These are phyloP conservation scores for Xylaria sp. DNA, from an alignment of 2,329 filamentous ascomycete species.

Conservation along the genomic window DNA sequence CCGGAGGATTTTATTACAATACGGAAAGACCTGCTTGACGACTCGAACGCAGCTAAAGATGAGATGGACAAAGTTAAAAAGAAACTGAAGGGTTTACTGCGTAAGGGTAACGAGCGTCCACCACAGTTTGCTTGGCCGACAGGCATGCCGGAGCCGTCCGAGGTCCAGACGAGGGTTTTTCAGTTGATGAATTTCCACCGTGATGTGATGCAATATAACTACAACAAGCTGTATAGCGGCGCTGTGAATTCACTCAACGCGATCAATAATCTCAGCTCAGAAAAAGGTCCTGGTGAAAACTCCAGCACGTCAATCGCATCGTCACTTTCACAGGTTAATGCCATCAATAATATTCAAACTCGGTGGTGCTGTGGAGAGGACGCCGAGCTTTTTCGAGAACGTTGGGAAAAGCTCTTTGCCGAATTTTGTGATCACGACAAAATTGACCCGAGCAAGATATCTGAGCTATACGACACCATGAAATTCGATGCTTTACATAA, in stretches of 20 bases:
- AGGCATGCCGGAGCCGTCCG: slow-evolving; percentile 91
- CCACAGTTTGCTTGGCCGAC: slow-evolving; percentile 98
- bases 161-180: slow-evolving; percentile 91
- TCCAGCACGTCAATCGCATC: slow-evolving; percentile 58
- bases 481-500: slow-evolving; percentile 99
- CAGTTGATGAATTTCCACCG: slow-evolving; percentile 98
- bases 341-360: slow-evolving; percentile 78
- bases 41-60: slow-evolving; percentile 98
- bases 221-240: slow-evolving; percentile 77
- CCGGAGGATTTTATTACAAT: slow-evolving; percentile 87
- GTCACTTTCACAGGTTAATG: slow-evolving; percentile 68
- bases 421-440: slow-evolving; percentile 98
- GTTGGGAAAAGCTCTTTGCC: slow-evolving; percentile 97
- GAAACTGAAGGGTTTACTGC: slow-evolving; percentile 91
- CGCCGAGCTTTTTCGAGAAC: slow-evolving; percentile 90
- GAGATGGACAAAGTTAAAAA: slow-evolving; percentile 99
- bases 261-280: slow-evolving; percentile 62
- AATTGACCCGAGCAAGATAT: slow-evolving; percentile 98
- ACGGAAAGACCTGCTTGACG: slow-evolving; percentile 93
- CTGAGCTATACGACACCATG: slow-evolving; percentile 98
- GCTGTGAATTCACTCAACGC: slow-evolving; percentile 71
- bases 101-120: slow-evolving; percentile 92
- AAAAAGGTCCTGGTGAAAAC: slow-evolving; percentile 56
- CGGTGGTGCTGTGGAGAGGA: slow-evolving; percentile 98
- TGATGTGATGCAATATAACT: slow-evolving; percentile 94